phyloP scores from a whole-genome alignment of 345 rosid genomes.

The Populus davidiana region DNA sequence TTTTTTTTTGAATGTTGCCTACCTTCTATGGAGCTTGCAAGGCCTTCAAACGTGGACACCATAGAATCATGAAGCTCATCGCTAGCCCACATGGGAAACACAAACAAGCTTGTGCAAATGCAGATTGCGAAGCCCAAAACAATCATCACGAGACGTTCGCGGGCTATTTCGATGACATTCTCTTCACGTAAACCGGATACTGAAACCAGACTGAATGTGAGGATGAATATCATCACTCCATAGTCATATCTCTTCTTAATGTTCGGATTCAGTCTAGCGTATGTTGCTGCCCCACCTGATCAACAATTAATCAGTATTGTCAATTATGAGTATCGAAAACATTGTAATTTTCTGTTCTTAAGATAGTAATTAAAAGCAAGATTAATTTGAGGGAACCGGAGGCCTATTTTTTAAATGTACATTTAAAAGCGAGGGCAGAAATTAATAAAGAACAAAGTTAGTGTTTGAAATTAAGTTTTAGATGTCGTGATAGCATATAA shows the following conservation, averaged over 20 bases:
- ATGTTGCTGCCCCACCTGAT: slow-evolving; percentile 67
- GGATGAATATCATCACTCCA: slow-evolving; percentile 69
- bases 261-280: slow-evolving; percentile 49
- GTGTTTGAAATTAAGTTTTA: no score
- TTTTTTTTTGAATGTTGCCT: neutral
- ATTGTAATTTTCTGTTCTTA: no score
- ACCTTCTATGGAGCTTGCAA: slow-evolving; percentile 74
- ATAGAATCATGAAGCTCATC: slow-evolving; percentile 74
- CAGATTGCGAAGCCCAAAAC: slow-evolving; percentile 63
- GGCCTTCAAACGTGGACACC: slow-evolving; percentile 48
- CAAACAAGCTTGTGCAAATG: slow-evolving; percentile 49
- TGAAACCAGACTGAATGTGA: slow-evolving; percentile 71
- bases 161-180: slow-evolving; percentile 49
- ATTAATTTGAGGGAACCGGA: no score
- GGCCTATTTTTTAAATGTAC: no score
- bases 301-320: no score
- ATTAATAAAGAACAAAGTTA: no score
- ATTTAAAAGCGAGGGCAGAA: no score
- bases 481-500: no score
- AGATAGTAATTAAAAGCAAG: no score
- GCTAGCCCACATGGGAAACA: slow-evolving; percentile 84
- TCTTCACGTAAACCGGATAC: slow-evolving; percentile 64
- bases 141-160: slow-evolving; percentile 62
- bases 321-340: no score
- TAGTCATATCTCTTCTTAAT: slow-evolving; percentile 67